Percentiles rank a stretch among this genome's conserved stretches.
phyloP scores from a whole-genome alignment of 345 rosid genomes.

The Raphanus raphanistrum region DNA sequence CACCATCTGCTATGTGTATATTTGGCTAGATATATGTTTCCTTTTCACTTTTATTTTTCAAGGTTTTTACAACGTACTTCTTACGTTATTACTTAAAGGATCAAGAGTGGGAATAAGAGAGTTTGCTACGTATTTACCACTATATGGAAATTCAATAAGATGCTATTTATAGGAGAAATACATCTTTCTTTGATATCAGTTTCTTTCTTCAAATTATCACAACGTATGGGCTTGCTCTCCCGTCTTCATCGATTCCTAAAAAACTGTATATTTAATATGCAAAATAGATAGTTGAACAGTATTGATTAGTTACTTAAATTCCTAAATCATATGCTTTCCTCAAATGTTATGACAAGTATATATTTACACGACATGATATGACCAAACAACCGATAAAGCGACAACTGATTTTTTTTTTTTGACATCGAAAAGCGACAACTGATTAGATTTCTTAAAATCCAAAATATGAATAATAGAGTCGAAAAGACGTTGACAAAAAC shows the following conservation, averaged over 20 bases:
- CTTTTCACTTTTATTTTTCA: constrained; percentile 18
- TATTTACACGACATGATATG: constrained; percentile 1
- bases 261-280: neutral
- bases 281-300: constrained; percentile 19
- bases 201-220: neutral
- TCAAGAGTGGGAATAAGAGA: neutral
- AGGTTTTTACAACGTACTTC: constrained; percentile 28
- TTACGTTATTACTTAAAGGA: constrained; percentile 34
- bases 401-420: no score
- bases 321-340: neutral
- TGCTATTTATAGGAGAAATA: neutral
- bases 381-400: constrained; percentile 12
- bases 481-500: constrained; percentile 21
- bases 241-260: constrained; percentile 1
- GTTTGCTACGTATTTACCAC: constrained; percentile 17
- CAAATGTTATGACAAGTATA: constrained; percentile 5
- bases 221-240: neutral
- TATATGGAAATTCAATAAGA: neutral
- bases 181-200: constrained; percentile 10
- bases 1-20: neutral
- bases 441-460: neutral
- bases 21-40: constrained; percentile 19
- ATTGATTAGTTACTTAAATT: constrained; percentile 9
- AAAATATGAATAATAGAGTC: neutral
- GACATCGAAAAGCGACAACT: no score